Evolutionary conservation across 352 stramenopile species (phyloP).

Genomic region (Globisporangium paroecandrum): DNA sequence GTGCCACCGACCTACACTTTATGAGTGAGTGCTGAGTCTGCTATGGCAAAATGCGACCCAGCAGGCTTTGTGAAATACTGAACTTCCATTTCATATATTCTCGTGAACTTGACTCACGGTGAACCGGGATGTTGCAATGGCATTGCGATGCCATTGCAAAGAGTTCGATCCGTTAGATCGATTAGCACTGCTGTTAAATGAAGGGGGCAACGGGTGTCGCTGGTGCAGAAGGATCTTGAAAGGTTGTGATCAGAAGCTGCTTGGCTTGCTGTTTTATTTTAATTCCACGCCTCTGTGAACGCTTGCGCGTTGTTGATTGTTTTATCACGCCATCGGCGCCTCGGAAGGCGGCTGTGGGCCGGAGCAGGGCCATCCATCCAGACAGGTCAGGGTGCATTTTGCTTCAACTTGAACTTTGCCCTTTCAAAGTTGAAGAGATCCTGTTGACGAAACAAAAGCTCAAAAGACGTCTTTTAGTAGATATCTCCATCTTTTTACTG

Average conservation of each 20-base stretch:
- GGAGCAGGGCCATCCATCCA: neutral
- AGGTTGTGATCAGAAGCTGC: neutral
- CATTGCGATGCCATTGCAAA: neutral
- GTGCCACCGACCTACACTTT: neutral
- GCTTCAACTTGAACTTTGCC: slow-evolving; percentile 8
- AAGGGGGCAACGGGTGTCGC: neutral
- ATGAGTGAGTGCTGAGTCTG: neutral
- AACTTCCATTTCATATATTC: neutral
- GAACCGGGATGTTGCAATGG: neutral
- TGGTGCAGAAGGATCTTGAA: neutral
- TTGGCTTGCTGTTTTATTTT: neutral
- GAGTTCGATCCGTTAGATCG: neutral
- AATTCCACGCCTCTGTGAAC: neutral
- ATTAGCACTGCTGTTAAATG: neutral
- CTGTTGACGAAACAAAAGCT: slow-evolving; percentile 10
- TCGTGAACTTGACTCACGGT: neutral
- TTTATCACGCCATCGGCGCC: neutral
- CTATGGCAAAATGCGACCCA: too few species aligned
- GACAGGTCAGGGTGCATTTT: too few species aligned
- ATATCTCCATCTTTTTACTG: neutral
- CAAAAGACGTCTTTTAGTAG: neutral
- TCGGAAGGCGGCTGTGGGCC: neutral
- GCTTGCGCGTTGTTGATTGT: neutral
- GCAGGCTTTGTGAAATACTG: neutral
- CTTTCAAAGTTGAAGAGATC: slow-evolving; percentile 8